Conservation (phyloP, 257 asterid genomes). For the Coffea canephora region DNA sequence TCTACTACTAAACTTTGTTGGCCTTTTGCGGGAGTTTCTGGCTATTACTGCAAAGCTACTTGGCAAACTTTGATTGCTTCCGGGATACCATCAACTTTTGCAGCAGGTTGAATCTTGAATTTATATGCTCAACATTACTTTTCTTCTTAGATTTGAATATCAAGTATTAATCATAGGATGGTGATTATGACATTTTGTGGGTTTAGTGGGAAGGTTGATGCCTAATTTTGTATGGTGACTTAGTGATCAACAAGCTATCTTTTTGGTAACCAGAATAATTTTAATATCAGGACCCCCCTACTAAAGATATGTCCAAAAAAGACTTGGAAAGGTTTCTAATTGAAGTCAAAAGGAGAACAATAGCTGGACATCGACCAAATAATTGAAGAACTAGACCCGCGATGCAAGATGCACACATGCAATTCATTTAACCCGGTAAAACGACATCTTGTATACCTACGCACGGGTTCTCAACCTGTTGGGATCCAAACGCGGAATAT, state of each 20-base stretch:
- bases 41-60: neutral
- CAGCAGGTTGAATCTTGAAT: neutral
- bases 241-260: neutral
- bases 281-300: neutral
- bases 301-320: constrained; percentile 2
- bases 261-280: neutral
- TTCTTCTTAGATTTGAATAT: too few species aligned
- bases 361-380: constrained; percentile 1
- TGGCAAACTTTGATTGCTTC: neutral
- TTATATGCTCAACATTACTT: neutral
- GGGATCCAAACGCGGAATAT: too few species aligned
- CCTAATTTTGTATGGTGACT: neutral
- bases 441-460: neutral
- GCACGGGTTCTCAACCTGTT: neutral
- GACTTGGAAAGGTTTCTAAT: neutral
- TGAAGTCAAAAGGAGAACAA: constrained; percentile 7
- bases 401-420: neutral
- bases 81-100: neutral
- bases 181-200: neutral
- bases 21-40: neutral
- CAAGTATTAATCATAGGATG: neutral
- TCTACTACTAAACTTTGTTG: neutral
- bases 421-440: neutral
- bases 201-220: neutral
- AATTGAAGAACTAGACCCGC: constrained; percentile 3